phyloP scores from a whole-genome alignment of 1,284 basidiomycete species.

The Cryptococcus sp. region DNA sequence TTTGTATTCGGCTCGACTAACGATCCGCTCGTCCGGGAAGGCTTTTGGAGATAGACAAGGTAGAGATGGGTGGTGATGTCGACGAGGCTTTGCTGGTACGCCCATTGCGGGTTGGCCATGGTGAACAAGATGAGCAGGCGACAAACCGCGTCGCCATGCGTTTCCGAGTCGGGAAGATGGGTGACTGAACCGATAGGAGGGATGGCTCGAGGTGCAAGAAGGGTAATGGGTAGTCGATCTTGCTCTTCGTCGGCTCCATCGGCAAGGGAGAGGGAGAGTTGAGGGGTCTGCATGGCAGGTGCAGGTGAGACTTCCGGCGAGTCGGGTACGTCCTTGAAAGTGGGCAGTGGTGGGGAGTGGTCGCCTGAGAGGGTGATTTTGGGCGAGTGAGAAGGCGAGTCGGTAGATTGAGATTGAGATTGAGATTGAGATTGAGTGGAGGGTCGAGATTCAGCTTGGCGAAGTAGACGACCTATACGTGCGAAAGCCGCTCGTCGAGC shows the following conservation, averaged over 20 bases:
- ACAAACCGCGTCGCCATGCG: conserved; percentile 40
- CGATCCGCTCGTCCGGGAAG: neutral
- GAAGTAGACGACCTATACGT: neutral
- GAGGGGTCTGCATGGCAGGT: conserved; percentile 8
- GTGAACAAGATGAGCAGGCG: conserved; percentile 44
- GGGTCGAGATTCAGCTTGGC: neutral
- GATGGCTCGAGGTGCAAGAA: conserved; percentile 28
- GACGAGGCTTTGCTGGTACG: conserved; percentile 37
- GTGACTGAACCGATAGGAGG: conserved; percentile 4
- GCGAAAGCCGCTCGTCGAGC: neutral
- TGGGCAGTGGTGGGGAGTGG: neutral
- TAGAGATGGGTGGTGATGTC: conserved; percentile 45
- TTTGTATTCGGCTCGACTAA: neutral
- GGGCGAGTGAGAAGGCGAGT: conserved; percentile 10
- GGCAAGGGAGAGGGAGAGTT: conserved; percentile 18
- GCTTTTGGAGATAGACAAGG: conserved; percentile 20
- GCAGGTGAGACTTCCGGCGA: conserved; percentile 1
- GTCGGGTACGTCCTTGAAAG: conserved; percentile 2
- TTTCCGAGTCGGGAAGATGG: conserved; percentile 26
- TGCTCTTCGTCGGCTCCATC: neutral
- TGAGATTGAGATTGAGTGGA: no score
- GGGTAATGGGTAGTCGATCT: conserved; percentile 29
- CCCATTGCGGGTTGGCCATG: conserved; percentile 34
- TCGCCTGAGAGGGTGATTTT: conserved; percentile 26
- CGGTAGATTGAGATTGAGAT: no score